Conservation (phyloP, 2,329 filamentous ascomycete genomes). For the Neodidymelliopsis sp. region DNA sequence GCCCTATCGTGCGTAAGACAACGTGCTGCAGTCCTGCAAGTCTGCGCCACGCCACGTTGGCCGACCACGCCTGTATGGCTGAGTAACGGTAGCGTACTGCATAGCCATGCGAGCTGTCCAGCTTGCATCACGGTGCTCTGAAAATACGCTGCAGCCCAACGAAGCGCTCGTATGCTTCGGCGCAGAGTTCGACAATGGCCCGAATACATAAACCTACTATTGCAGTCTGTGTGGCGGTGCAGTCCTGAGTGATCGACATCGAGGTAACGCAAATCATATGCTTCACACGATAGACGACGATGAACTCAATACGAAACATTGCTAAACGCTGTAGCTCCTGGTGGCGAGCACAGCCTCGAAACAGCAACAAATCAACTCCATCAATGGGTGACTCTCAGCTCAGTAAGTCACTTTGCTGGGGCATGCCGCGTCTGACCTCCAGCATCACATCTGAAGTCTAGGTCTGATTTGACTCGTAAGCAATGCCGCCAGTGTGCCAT, state of each 20-base stretch:
- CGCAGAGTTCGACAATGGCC: slow-evolving; percentile 2
- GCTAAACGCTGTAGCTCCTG: slow-evolving; percentile 20
- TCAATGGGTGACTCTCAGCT: slow-evolving; percentile 18
- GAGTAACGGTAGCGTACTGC: slow-evolving; percentile 24
- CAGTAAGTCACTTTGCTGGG: slow-evolving; percentile 10
- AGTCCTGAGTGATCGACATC: slow-evolving; percentile 16
- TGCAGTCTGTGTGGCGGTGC: slow-evolving; percentile 42
- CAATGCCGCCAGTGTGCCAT: not conserved
- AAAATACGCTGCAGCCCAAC: slow-evolving; percentile 41
- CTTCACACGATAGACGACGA: slow-evolving; percentile 24
- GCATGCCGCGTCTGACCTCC: not conserved
- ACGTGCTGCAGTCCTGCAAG: slow-evolving; percentile 9
- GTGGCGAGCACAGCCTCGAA: slow-evolving; percentile 36
- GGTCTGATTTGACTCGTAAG: not conserved
- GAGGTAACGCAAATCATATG: slow-evolving; percentile 34
- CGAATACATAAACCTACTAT: slow-evolving; percentile 21
- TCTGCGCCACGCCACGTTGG: slow-evolving; percentile 44
- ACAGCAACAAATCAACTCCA: slow-evolving; percentile 24
- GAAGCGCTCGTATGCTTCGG: slow-evolving; percentile 25
- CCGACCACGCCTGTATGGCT: slow-evolving; percentile 42
- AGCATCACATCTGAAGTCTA: slow-evolving; percentile 1
- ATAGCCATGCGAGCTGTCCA: slow-evolving; percentile 37
- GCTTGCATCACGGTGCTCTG: slow-evolving; percentile 41
- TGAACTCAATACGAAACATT: slow-evolving; percentile 5
- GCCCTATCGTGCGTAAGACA: slow-evolving; percentile 35